Percentiles rank a stretch among this genome's conserved stretches.
Conservation (phyloP, 1,284 basidiomycete genomes). For the Volvariella surrecta region DNA sequence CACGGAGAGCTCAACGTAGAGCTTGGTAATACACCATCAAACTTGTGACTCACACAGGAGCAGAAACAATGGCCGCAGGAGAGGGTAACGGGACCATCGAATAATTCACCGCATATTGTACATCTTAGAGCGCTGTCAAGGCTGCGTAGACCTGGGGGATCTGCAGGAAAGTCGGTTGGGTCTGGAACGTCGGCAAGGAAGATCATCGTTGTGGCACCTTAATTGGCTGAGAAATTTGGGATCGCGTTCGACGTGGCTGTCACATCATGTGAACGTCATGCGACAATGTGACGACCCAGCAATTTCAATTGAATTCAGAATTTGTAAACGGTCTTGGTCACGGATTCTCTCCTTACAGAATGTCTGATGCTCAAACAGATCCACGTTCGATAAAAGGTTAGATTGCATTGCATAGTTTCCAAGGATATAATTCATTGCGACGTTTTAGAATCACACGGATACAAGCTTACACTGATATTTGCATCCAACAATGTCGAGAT, state of each 20-base stretch:
- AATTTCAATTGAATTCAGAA: too few species aligned
- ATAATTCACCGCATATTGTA: constrained; percentile 63
- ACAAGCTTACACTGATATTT: too few species aligned
- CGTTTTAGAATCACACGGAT: too few species aligned
- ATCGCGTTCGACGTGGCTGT: not conserved
- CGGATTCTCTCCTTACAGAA: too few species aligned
- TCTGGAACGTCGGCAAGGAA: constrained; percentile 35
- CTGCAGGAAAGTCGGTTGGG: constrained; percentile 55
- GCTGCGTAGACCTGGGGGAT: constrained; percentile 42
- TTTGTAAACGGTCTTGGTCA: too few species aligned
- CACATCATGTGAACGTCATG: not conserved
- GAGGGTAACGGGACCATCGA: constrained; percentile 61
- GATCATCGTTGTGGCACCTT: constrained; percentile 8
- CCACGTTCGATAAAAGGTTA: too few species aligned
- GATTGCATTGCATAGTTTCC: too few species aligned
- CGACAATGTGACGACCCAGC: too few species aligned
- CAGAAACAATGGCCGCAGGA: constrained; percentile 72
- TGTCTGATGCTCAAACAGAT: too few species aligned
- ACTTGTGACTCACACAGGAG: constrained; percentile 45
- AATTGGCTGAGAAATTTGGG: not conserved
- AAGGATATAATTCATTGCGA: too few species aligned
- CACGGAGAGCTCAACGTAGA: not conserved
- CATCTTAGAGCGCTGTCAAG: constrained; percentile 63
- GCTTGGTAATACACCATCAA: not conserved
- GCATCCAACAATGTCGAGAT: too few species aligned